Evolutionary conservation across 2,329 filamentous ascomycete species (phyloP).

Genomic region (Exophiala calicioides): DNA sequence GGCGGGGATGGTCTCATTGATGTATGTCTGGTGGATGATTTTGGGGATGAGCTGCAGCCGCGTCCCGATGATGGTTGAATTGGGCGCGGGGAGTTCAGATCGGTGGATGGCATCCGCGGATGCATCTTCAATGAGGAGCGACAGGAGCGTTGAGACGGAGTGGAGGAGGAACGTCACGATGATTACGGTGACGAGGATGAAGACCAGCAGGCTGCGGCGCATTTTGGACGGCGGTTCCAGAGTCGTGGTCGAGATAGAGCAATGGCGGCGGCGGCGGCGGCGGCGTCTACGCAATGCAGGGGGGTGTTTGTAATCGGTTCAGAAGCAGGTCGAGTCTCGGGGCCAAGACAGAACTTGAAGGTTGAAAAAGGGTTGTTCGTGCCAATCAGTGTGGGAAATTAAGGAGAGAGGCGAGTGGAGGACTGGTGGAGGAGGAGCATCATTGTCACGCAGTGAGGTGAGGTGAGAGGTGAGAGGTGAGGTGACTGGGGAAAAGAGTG

Average conservation of each 20-base stretch:
- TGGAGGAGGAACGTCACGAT: slow-evolving; percentile 66
- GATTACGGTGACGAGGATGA: slow-evolving; percentile 64
- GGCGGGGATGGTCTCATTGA: slow-evolving; percentile 67
- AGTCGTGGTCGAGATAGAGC: too few species aligned
- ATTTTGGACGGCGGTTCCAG: slow-evolving; percentile 44
- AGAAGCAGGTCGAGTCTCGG: background rate
- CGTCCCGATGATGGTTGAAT: slow-evolving; percentile 59
- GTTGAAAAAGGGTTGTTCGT: background rate
- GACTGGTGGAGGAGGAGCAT: slow-evolving; percentile 6
- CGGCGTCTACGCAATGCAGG: too few species aligned
- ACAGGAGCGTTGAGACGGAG: slow-evolving; percentile 69
- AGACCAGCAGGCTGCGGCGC: slow-evolving; percentile 63
- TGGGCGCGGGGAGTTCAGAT: slow-evolving; percentile 66
- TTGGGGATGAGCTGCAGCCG: slow-evolving; percentile 67
- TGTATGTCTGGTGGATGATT: slow-evolving; percentile 77
- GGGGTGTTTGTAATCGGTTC: background rate
- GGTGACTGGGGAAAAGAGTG: background rate
- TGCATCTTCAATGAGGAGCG: slow-evolving; percentile 68
- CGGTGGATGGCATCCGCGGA: slow-evolving; percentile 66
- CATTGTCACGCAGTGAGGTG: background rate
- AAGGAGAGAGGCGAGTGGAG: slow-evolving; percentile 7
- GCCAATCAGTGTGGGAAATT: slow-evolving; percentile 3
- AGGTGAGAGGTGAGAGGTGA: background rate
- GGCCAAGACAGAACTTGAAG: background rate
- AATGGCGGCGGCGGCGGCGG: too few species aligned